These are phyloP conservation scores for Trametes elegans DNA, from an alignment of 768 basidiomycete species.

Conservation along the genomic window DNA sequence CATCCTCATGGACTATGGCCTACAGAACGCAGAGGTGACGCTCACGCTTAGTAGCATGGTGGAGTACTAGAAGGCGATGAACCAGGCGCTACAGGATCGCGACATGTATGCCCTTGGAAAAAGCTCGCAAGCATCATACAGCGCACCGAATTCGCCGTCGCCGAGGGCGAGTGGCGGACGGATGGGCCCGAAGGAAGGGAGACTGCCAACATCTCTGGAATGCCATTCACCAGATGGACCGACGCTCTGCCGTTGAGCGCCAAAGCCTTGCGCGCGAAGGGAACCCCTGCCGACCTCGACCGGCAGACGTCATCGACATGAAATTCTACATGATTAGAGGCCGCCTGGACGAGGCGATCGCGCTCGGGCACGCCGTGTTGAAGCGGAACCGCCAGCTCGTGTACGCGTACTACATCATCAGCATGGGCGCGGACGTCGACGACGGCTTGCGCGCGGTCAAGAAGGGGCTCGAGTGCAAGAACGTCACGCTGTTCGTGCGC, in stretches of 20 bases:
- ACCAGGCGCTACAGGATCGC: conserved; percentile 41
- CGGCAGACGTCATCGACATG: conserved; percentile 62
- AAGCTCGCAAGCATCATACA: conserved; percentile 46
- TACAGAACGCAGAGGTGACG: conserved; percentile 44
- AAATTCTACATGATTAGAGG: conserved; percentile 51
- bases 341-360: conserved; percentile 45
- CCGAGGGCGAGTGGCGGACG: conserved; percentile 48
- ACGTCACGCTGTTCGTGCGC: conserved; percentile 53
- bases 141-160: conserved; percentile 55
- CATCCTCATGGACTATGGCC: conserved; percentile 48
- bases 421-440: conserved; percentile 44
- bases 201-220: conserved; percentile 39
- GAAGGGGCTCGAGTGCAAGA: conserved; percentile 60
- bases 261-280: conserved; percentile 39
- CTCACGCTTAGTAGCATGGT: conserved; percentile 38
- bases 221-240: conserved; percentile 44
- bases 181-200: conserved; percentile 38
- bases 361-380: conserved; percentile 43
- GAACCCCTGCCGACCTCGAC: conserved; percentile 42
- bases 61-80: conserved; percentile 52
- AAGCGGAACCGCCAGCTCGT: conserved; percentile 52
- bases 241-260: conserved; percentile 60
- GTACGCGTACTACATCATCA: conserved; percentile 61
- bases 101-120: conserved; percentile 49
- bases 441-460: conserved; percentile 58